These are phyloP conservation scores for Funneliformis geosporum DNA, from an alignment of 192 early-diverging fungal species.

Conservation along the genomic window DNA sequence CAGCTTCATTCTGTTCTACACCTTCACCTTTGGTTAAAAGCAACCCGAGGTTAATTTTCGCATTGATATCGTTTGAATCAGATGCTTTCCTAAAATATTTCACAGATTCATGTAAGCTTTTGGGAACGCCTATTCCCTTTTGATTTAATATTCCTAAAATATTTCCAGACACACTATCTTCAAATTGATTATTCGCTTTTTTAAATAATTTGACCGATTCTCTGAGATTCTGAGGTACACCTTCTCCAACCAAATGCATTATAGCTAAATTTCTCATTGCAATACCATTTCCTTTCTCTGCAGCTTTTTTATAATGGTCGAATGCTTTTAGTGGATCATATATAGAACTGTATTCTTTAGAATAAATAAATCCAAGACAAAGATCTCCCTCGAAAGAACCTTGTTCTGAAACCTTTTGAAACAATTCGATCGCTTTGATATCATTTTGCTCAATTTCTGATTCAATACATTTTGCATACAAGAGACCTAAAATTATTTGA, in stretches of 20 bases:
- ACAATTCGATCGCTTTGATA: neutral
- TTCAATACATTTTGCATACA: neutral
- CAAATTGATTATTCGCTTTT: conserved; percentile 24
- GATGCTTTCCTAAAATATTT: conserved; percentile 55
- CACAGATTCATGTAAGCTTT: conserved; percentile 49
- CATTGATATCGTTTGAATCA: conserved; percentile 42
- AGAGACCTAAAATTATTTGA: neutral
- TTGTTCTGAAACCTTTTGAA: neutral
- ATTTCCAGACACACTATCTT: conserved; percentile 49
- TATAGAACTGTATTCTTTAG: neutral
- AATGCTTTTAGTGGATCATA: conserved; percentile 49
- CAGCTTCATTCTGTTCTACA: neutral
- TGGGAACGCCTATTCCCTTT: conserved; percentile 59
- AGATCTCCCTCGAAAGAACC: neutral
- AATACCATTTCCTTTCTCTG: conserved; percentile 57
- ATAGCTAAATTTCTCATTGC: conserved; percentile 59
- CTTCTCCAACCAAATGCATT: conserved; percentile 61
- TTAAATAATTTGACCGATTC: conserved; percentile 53
- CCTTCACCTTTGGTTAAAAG: conserved; percentile 56
- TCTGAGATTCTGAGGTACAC: conserved; percentile 46
- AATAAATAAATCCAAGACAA: neutral
- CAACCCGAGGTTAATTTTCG: conserved; percentile 36
- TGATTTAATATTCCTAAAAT: conserved; percentile 37
- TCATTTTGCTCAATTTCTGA: neutral
- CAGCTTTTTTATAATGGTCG: conserved; percentile 55